Conservation (phyloP, 306 rosid species). For the Trifolium subterraneum region DNA sequence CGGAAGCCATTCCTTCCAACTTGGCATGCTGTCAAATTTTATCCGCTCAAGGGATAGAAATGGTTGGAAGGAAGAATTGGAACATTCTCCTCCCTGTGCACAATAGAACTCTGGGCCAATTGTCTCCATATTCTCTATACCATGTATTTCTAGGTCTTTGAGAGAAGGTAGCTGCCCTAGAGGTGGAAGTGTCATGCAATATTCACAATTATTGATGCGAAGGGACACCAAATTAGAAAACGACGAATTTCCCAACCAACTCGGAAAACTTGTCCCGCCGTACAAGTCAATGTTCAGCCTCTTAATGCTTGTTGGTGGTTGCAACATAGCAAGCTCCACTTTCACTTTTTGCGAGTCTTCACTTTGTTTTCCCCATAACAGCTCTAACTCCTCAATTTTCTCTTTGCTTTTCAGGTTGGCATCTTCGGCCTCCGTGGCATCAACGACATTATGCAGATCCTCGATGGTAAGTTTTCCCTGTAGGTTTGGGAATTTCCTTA, state of each 20-base stretch:
- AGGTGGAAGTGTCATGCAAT: not conserved
- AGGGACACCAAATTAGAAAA: not conserved
- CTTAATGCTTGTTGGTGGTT: not conserved
- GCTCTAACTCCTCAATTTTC: not conserved
- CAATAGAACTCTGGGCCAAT: not conserved
- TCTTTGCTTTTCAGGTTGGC: conserved; percentile 1
- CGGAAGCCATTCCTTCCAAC: conserved; percentile 8
- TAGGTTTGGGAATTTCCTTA: not conserved
- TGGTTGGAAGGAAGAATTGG: not conserved
- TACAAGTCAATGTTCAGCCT: not conserved
- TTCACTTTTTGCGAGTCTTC: not conserved
- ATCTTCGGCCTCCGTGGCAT: not conserved
- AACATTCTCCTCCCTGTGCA: not conserved
- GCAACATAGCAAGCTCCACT: not conserved
- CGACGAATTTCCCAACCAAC: not conserved
- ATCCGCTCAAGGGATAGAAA: conserved; percentile 5
- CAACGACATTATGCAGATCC: not conserved
- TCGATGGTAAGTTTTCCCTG: not conserved
- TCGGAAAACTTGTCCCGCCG: not conserved
- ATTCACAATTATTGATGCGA: not conserved
- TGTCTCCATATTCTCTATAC: not conserved
- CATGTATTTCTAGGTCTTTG: not conserved
- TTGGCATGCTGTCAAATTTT: not conserved
- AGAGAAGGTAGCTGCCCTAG: not conserved
- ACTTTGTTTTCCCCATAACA: conserved; percentile 1